Percentiles rank a stretch among this genome's conserved stretches.
Evolutionary conservation across 2,329 filamentous ascomycete species (phyloP).

Genomic region (Hansfordia pulvinata): DNA sequence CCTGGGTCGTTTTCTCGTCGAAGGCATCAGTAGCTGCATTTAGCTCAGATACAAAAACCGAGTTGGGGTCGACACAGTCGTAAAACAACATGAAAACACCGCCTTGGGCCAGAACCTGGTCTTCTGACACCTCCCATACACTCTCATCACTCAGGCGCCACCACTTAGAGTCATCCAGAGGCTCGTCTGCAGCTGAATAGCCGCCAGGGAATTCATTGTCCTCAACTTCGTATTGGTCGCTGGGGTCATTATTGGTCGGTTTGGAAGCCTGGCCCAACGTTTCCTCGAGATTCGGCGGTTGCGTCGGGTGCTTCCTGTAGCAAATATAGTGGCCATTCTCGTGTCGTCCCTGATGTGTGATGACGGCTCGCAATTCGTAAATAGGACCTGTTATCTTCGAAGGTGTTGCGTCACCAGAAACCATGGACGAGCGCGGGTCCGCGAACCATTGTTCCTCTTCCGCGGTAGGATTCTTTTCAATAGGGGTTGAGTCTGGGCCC

Average conservation of each 20-base stretch:
- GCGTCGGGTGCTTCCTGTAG: slow-evolving; percentile 56
- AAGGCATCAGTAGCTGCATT: too few species aligned
- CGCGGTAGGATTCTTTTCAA: slow-evolving; percentile 6
- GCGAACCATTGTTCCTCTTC: slow-evolving; percentile 55
- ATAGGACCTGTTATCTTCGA: slow-evolving; percentile 42
- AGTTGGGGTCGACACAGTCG: slow-evolving; percentile 50
- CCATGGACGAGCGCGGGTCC: slow-evolving; percentile 60
- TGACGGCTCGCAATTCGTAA: slow-evolving; percentile 70
- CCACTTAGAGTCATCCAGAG: slow-evolving; percentile 49
- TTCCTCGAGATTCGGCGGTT: slow-evolving; percentile 3
- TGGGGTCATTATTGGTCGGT: too few species aligned
- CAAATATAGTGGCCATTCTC: slow-evolving; percentile 95
- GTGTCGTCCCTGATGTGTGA: slow-evolving; percentile 82
- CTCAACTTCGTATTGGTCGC: slow-evolving; percentile 6
- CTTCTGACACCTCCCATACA: slow-evolving; percentile 61
- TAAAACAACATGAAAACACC: slow-evolving; percentile 98
- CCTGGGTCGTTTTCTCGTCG: too few species aligned
- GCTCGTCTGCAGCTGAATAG: too few species aligned
- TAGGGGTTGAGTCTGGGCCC: slow-evolving; percentile 3
- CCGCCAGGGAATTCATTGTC: too few species aligned
- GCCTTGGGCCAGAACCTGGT: slow-evolving; percentile 58
- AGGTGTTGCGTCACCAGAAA: slow-evolving; percentile 37
- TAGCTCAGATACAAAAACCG: slow-evolving; percentile 27
- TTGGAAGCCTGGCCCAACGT: slow-evolving; percentile 1
- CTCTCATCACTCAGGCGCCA: slow-evolving; percentile 86